Conservation (phyloP, 352 stramenopile species). For the Globisporangium barbulae region DNA sequence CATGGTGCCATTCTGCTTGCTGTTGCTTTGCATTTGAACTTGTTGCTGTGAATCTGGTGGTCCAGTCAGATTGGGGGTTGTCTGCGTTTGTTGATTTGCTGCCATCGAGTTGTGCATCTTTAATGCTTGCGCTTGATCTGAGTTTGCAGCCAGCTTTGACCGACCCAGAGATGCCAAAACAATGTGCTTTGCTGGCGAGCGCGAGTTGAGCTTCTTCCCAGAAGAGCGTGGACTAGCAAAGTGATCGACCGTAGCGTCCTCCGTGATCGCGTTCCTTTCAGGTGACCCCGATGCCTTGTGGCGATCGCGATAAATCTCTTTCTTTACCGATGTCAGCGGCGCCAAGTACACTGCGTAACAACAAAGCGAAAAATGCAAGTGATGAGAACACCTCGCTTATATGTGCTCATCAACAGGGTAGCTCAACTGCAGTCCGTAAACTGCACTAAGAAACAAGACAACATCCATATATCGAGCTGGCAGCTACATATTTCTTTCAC, state of each 20-base stretch:
- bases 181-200: slow-evolving; percentile 4
- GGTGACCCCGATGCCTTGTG: slow-evolving; percentile 12
- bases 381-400: too few species aligned
- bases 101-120: background rate
- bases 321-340: slow-evolving; percentile 32
- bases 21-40: background rate
- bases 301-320: slow-evolving; percentile 40
- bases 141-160: background rate
- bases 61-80: background rate
- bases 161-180: slow-evolving; percentile 6
- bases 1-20: background rate
- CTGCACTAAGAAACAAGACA: too few species aligned
- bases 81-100: background rate
- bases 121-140: background rate
- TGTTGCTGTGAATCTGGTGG: background rate
- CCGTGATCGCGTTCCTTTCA: background rate
- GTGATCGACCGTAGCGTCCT: slow-evolving; percentile 4
- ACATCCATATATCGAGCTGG: too few species aligned
- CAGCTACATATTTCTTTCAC: too few species aligned
- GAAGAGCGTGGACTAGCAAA: background rate
- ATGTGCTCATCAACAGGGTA: background rate
- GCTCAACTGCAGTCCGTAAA: background rate
- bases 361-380: background rate
- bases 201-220: background rate
- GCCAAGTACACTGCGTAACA: slow-evolving; percentile 33